A percentile compares a stretch with the other conserved stretches of the same genome.
These are phyloP conservation scores for Nicotiana rustica DNA, from an alignment of 305 asterid genomes.

Conservation along the genomic window DNA sequence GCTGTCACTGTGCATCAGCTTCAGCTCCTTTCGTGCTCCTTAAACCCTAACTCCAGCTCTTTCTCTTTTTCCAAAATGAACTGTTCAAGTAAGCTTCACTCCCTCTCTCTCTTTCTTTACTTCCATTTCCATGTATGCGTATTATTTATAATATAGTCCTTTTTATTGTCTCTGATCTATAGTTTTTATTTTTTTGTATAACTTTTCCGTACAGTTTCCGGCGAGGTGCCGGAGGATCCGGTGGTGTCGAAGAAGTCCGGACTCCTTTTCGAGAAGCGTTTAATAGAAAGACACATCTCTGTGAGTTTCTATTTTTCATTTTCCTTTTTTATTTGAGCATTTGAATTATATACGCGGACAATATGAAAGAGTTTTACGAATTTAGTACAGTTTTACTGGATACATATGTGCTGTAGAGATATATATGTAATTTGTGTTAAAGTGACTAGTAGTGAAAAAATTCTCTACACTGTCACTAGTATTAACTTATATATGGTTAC, in stretches of 20 bases:
- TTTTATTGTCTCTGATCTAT: slow-evolving; percentile 42
- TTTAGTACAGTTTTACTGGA: neutral
- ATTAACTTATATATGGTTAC: neutral
- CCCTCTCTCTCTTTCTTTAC: slow-evolving; percentile 29
- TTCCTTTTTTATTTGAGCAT: neutral
- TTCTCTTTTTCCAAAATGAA: slow-evolving; percentile 48
- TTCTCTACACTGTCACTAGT: neutral
- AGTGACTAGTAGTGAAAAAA: neutral
- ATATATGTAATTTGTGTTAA: neutral
- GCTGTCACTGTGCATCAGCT: slow-evolving; percentile 23
- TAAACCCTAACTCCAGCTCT: slow-evolving; percentile 28
- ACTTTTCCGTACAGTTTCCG: slow-evolving; percentile 70
- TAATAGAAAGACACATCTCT: slow-evolving; percentile 86
- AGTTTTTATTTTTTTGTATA: slow-evolving; percentile 7
- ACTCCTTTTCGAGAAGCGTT: slow-evolving; percentile 84
- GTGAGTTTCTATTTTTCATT: slow-evolving; percentile 48
- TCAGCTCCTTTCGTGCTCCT: slow-evolving; percentile 20
- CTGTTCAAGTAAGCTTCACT: slow-evolving; percentile 65
- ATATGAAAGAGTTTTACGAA: too few species aligned
- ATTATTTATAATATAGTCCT: neutral
- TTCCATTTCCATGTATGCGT: neutral
- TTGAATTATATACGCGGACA: neutral
- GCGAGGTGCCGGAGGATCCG: slow-evolving; percentile 99
- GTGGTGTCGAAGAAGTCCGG: slow-evolving; percentile 83
- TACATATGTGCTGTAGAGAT: too few species aligned